A percentile compares a stretch with the other conserved stretches of the same genome.
Evolutionary conservation across 2,329 filamentous ascomycete species (phyloP).

Genomic region (Xylaria sp.): DNA sequence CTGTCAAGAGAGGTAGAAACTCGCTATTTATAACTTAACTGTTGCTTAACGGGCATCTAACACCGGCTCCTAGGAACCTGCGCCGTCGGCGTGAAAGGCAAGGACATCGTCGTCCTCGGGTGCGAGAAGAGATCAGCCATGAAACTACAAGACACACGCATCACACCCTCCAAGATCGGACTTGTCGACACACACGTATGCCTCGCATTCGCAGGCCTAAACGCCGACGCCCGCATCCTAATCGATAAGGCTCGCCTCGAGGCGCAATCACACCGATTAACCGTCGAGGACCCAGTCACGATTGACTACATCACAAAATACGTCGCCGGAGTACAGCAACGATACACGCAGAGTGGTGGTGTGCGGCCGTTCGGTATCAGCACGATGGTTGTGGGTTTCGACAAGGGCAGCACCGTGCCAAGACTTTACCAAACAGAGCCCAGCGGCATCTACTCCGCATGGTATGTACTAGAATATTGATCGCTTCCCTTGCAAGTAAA

Average conservation of each 20-base stretch:
- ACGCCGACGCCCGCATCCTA: slow-evolving; percentile 96
- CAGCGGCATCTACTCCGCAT: slow-evolving; percentile 98
- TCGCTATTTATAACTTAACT: not conserved
- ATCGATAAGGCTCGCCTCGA: slow-evolving; percentile 98
- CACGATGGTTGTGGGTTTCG: slow-evolving; percentile 97
- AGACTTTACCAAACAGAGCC: slow-evolving; percentile 97
- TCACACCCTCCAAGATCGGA: slow-evolving; percentile 98
- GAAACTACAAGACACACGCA: slow-evolving; percentile 99
- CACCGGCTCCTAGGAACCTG: slow-evolving; percentile 73
- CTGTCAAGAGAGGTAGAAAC: slow-evolving; percentile 88
- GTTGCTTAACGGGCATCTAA: slow-evolving; percentile 22
- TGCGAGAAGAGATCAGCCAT: slow-evolving; percentile 99
- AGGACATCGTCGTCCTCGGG: slow-evolving; percentile 91
- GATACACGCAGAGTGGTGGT: slow-evolving; percentile 98
- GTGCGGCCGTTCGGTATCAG: slow-evolving; percentile 98
- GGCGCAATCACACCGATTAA: slow-evolving; percentile 95
- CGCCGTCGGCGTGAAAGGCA: slow-evolving; percentile 95
- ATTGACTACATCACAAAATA: slow-evolving; percentile 99
- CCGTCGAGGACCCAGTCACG: slow-evolving; percentile 94
- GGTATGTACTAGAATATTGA: slow-evolving; percentile 62
- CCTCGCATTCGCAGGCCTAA: slow-evolving; percentile 94
- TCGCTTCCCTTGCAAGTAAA: not conserved
- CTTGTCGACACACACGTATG: slow-evolving; percentile 95
- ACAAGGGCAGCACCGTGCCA: slow-evolving; percentile 86
- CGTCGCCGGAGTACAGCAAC: slow-evolving; percentile 95